Evolutionary conservation across 345 rosid species (phyloP).

Genomic region (Gossypium turneri): DNA sequence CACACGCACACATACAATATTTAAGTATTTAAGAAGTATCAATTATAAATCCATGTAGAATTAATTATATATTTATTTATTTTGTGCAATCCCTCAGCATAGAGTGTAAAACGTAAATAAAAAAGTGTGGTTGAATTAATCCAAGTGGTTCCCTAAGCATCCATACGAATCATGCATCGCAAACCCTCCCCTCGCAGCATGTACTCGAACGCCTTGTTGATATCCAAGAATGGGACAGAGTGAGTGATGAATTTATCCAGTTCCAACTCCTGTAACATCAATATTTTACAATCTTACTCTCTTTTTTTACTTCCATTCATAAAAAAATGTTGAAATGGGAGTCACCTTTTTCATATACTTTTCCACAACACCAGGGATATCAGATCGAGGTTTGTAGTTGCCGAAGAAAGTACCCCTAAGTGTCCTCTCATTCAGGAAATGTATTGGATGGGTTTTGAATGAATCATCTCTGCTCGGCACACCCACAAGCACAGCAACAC

Average conservation of each 20-base stretch:
- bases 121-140: background rate
- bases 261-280: conserved; percentile 39
- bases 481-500: conserved; percentile 69
- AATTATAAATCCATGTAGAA: no score
- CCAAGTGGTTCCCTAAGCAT: conserved; percentile 4
- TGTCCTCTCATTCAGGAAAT: conserved; percentile 56
- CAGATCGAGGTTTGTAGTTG: conserved; percentile 60
- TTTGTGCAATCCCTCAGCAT: background rate
- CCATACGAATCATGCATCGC: conserved; percentile 56
- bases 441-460: conserved; percentile 53
- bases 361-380: conserved; percentile 60
- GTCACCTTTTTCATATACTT: conserved; percentile 57
- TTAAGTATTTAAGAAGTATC: no score
- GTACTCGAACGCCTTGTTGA: conserved; percentile 56
- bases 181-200: conserved; percentile 52
- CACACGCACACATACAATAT: no score
- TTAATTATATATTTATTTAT: background rate
- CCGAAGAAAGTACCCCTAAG: conserved; percentile 67
- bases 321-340: background rate
- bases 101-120: background rate
- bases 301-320: background rate
- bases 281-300: background rate
- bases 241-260: conserved; percentile 60
- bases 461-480: conserved; percentile 59
- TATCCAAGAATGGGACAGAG: conserved; percentile 47